Conservation (phyloP, 805 yeast species). For the Lachancea sp. region DNA sequence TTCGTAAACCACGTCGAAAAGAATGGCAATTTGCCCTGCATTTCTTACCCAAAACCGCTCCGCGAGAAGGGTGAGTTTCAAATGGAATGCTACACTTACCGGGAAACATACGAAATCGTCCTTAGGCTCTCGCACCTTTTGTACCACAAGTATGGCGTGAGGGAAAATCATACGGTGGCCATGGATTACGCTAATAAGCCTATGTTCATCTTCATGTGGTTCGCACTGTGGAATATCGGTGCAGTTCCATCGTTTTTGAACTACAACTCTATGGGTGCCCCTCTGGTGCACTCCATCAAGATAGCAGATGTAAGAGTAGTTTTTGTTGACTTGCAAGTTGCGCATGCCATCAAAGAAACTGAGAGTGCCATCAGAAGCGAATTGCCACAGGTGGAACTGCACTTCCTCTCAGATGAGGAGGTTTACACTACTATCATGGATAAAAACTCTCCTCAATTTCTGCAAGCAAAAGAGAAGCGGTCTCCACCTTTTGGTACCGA, state of each 20-base stretch:
- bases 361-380: slow-evolving; percentile 36
- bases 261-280: slow-evolving; percentile 65
- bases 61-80: slow-evolving; percentile 50
- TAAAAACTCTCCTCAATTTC: slow-evolving; percentile 40
- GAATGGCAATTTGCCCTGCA: slow-evolving; percentile 48
- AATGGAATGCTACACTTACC: slow-evolving; percentile 60
- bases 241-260: slow-evolving; percentile 84
- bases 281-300: slow-evolving; percentile 73
- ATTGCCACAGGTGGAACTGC: slow-evolving; percentile 38
- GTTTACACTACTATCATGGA: slow-evolving; percentile 38
- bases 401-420: slow-evolving; percentile 47
- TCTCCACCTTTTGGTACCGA: slow-evolving; percentile 48
- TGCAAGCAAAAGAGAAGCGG: slow-evolving; percentile 53
- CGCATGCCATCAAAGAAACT: slow-evolving; percentile 44
- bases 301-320: slow-evolving; percentile 59
- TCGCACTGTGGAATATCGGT: slow-evolving; percentile 86
- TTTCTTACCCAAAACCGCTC: slow-evolving; percentile 48
- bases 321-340: slow-evolving; percentile 69
- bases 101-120: slow-evolving; percentile 59
- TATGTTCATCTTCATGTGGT: slow-evolving; percentile 70
- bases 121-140: slow-evolving; percentile 62
- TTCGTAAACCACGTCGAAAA: slow-evolving; percentile 51
- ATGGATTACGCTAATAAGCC: slow-evolving; percentile 80
- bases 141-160: slow-evolving; percentile 54
- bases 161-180: slow-evolving; percentile 63